phyloP scores from a whole-genome alignment of 306 rosid genomes.

The Clitoria ternatea region DNA sequence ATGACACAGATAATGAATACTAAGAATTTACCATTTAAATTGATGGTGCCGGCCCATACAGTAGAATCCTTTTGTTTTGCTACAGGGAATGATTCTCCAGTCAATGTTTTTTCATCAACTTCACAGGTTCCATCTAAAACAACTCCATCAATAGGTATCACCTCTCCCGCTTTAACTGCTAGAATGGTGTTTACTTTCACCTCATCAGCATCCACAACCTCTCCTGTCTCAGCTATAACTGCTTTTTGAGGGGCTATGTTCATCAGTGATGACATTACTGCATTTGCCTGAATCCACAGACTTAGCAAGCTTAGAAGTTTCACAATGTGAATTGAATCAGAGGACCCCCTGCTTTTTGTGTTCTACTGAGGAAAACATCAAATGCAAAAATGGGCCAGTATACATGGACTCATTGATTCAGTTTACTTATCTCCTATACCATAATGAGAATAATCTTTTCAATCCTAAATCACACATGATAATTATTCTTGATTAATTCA shows the following conservation, averaged over 20 bases:
- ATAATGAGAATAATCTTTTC: not conserved
- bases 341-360: conserved; percentile 1
- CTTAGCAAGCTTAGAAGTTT: not conserved
- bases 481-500: not conserved
- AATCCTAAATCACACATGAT: not conserved
- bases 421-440: not conserved
- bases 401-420: not conserved
- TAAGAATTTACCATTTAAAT: conserved; percentile 62
- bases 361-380: not conserved
- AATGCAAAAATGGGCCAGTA: not conserved
- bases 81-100: conserved; percentile 91
- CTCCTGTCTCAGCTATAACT: conserved; percentile 80
- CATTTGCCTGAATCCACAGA: conserved; percentile 63
- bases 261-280: conserved; percentile 78
- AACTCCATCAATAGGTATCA: conserved; percentile 84
- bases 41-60: conserved; percentile 94
- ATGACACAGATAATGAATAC: not conserved
- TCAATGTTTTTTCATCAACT: conserved; percentile 83
- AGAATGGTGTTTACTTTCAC: conserved; percentile 64
- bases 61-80: conserved; percentile 68
- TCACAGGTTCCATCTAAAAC: conserved; percentile 76
- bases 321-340: not conserved
- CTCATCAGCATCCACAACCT: conserved; percentile 68
- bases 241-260: conserved; percentile 84
- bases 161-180: conserved; percentile 90